A percentile compares a stretch with the other conserved stretches of the same genome.
Evolutionary conservation across 345 rosid species (phyloP).

Genomic region (Corchorus olitorius): DNA sequence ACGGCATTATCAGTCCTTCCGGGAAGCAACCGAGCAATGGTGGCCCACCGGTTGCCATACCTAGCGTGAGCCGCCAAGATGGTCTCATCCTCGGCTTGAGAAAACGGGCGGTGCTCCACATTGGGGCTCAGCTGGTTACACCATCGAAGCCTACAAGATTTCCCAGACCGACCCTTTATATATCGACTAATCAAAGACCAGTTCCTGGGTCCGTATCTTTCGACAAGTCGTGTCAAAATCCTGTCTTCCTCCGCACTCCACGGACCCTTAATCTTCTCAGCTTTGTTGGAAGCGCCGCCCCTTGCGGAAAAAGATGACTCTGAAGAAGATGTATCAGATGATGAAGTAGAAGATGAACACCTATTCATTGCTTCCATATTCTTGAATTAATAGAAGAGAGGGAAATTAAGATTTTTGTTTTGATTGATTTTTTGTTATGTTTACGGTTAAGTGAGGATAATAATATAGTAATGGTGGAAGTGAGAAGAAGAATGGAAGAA

Average conservation of each 20-base stretch:
- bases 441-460: background rate
- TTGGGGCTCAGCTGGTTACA: conserved; percentile 60
- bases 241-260: conserved; percentile 78
- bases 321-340: conserved; percentile 57
- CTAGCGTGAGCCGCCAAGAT: conserved; percentile 60
- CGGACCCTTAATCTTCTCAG: conserved; percentile 59
- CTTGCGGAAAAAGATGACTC: conserved; percentile 42
- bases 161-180: conserved; percentile 60
- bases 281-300: conserved; percentile 5
- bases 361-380: conserved; percentile 45
- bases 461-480: too few species aligned
- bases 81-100: conserved; percentile 52
- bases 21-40: conserved; percentile 58
- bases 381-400: background rate
- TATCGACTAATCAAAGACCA: conserved; percentile 60
- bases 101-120: conserved; percentile 61
- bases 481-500: background rate
- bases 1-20: conserved; percentile 69
- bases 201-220: conserved; percentile 53
- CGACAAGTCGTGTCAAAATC: conserved; percentile 56
- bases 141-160: conserved; percentile 61
- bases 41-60: conserved; percentile 66
- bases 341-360: conserved; percentile 44
- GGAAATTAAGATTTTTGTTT: background rate
- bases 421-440: background rate